A percentile compares a stretch with the other conserved stretches of the same genome.
phyloP scores from a whole-genome alignment of 495 filamentous ascomycete species.

The Pseudotulostoma volvatum region DNA sequence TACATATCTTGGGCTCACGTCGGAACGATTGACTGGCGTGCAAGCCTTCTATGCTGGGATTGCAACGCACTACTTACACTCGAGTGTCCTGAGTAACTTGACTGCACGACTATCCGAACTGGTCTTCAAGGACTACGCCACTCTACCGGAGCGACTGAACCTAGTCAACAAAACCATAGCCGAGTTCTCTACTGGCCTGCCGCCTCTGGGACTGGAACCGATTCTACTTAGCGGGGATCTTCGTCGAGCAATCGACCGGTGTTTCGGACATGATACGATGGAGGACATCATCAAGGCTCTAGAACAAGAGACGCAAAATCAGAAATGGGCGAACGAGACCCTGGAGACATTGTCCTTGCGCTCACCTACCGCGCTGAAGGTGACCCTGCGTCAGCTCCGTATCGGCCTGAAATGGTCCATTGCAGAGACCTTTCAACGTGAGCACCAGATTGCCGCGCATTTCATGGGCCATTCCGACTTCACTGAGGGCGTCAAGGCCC shows the following conservation, averaged over 20 bases:
- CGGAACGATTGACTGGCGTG: constrained; percentile 59
- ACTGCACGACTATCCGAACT: constrained; percentile 79
- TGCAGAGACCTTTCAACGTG: constrained; percentile 61
- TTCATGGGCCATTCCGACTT: constrained; percentile 90
- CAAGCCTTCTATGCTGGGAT: constrained; percentile 70
- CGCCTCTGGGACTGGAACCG: constrained; percentile 41
- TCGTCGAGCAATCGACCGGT: constrained; percentile 69
- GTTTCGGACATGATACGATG: constrained; percentile 50
- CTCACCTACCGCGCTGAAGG: constrained; percentile 71
- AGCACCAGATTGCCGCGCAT: constrained; percentile 57
- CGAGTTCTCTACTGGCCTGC: constrained; percentile 74
- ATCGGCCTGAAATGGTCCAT: constrained; percentile 62
- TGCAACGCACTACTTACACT: constrained; percentile 91
- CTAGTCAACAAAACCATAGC: constrained; percentile 73
- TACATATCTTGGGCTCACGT: constrained; percentile 83
- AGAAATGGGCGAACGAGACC: constrained; percentile 61
- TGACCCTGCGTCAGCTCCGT: constrained; percentile 66
- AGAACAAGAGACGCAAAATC: constrained; percentile 35
- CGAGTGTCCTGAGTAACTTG: constrained; percentile 59
- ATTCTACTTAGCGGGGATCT: constrained; percentile 45
- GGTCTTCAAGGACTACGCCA: constrained; percentile 59
- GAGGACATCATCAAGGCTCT: constrained; percentile 55
- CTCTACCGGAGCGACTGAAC: constrained; percentile 39
- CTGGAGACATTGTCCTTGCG: constrained; percentile 50
- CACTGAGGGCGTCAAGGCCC: constrained; percentile 63